Evolutionary conservation across 2,329 filamentous ascomycete genomes (phyloP), one percentile per base, ranked within the genome.

Genomic region (Arthrobotrys entomopaga): DNA sequence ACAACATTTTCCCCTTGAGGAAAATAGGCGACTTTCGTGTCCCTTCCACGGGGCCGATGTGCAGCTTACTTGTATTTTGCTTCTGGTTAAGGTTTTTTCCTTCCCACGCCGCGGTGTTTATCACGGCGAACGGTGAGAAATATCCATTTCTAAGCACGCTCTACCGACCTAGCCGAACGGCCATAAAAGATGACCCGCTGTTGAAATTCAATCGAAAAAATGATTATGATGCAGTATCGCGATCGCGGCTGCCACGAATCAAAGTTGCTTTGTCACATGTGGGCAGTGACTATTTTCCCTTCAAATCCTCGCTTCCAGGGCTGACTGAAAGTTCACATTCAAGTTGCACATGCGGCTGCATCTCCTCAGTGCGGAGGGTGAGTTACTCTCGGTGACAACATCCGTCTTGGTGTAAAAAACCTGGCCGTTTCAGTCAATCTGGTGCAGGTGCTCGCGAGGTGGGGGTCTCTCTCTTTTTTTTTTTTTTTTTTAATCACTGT

Each of bases 21-120:
- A 34, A 70, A 70, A 70, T 70, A 70, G 57, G 65, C 65, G 65
- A 70, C 52, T 53, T n/a, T 70, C 42, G 52, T 48, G 50, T 42
- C 40, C 24, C 19, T 16, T 26, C 58, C 38, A 24, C 50, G 29
- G 40, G 34, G 2, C 42, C 8, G 16, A 46, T 46, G 2, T 43
- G 29, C 16, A 46, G 13, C 26, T 11, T 2, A 6, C 52, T 61
- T 52, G 3, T 13, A 56, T 69, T 56, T 69, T 61, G 29, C 29
- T 50, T 67, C 54, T 46, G 64, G 59, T 67, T 43, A 67, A 67
- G 20, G 16, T 67, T 66, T 59, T 54, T 22, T 26, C 19, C 22
- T 50, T 34, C 40, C 43, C 34, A 46, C 54, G 64, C 46, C 54
- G 64, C 59, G 59, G 42, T 10, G 11, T 10, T 15, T 26, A 60